Evolutionary conservation across 202 grass and related monocot species (phyloP), one percentile per base, ranked within the genome.

Genomic region (Dendrocalamus latiflorus): DNA sequence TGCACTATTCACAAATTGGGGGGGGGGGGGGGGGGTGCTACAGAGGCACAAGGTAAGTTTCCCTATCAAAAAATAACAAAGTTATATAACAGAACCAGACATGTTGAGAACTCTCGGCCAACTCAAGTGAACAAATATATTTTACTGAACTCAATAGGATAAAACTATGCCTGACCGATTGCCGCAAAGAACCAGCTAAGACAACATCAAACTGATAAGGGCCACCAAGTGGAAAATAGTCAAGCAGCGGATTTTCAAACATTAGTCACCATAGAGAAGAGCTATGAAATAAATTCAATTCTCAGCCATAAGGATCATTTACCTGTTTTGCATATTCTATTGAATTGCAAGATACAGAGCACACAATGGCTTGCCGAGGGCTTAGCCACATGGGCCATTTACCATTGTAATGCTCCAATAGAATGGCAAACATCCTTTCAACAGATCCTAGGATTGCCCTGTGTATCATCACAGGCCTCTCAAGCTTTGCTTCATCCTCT

Each of bases 301-400:
- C 44, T 39, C 49, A 58, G 39, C 72, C 5, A 80, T 7, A 69
- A 68, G 44, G 43, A 53, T 7, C 1, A n/a, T 76, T 85, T 93
- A 98, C 95, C 91, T 87, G 87, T 72, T 93, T 91, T 36, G 85
- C 93, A 83, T 95, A 98, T 65, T 80, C 86, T 76, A 88, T 69
- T 51, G 91, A 88, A 82, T 88, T 90, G 53, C 86, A 78, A 59
- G 91, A 93, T 69, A 98, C 73, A 44, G 89, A 91, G 72, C 95
- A 98, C 56, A 98, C 91, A 78, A 98, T 93, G 74, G 87, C 95
- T 84, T 98, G 95, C 25, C 95, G 95, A 83, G 95, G 95, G 87
- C 95, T 98, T 47, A 98, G 77, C 95, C 95, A 98, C 48, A 98
- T 82, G 11, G 95, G 95, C 95, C 95, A 98, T 85, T 98, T 98